These are phyloP conservation scores for Coniochaeta sp. DNA, from an alignment of 2,329 filamentous ascomycete species.

Conservation along the genomic window DNA sequence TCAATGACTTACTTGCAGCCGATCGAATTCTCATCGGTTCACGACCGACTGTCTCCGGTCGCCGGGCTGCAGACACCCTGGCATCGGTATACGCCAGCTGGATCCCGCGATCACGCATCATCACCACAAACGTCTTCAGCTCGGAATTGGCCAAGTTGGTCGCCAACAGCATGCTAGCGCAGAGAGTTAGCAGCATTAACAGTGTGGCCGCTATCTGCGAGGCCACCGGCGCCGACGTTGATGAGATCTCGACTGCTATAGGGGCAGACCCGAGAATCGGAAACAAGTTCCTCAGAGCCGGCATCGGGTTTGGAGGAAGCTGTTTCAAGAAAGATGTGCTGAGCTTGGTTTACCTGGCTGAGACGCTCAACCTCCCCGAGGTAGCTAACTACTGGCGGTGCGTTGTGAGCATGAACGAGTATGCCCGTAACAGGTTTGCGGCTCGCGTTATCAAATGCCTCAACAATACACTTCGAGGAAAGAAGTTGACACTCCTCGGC, in stretches of 20 bases:
- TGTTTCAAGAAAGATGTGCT: slow-evolving; percentile 79
- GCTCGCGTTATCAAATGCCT: slow-evolving; percentile 57
- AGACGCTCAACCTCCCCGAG: slow-evolving; percentile 60
- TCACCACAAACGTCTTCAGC: slow-evolving; percentile 68
- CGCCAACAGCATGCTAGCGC: slow-evolving; percentile 73
- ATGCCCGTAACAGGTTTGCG: slow-evolving; percentile 62
- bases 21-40: slow-evolving; percentile 72
- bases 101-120: slow-evolving; percentile 59
- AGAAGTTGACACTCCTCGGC: slow-evolving; percentile 66
- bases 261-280: slow-evolving; percentile 68
- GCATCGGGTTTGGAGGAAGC: slow-evolving; percentile 70
- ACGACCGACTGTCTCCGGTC: slow-evolving; percentile 49
- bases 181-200: slow-evolving; percentile 76
- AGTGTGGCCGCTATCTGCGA: slow-evolving; percentile 75
- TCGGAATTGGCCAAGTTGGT: slow-evolving; percentile 74
- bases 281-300: slow-evolving; percentile 63
- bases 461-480: slow-evolving; percentile 60
- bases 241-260: slow-evolving; percentile 60
- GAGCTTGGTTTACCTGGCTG: slow-evolving; percentile 65
- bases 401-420: slow-evolving; percentile 71
- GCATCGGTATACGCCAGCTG: slow-evolving; percentile 62
- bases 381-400: slow-evolving; percentile 70
- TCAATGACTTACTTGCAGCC: slow-evolving; percentile 61
- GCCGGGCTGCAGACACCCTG: slow-evolving; percentile 54
- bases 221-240: slow-evolving; percentile 65